Evolutionary conservation across 805 yeast species (phyloP).

Genomic region (Schwanniomyces vanrijiae): DNA sequence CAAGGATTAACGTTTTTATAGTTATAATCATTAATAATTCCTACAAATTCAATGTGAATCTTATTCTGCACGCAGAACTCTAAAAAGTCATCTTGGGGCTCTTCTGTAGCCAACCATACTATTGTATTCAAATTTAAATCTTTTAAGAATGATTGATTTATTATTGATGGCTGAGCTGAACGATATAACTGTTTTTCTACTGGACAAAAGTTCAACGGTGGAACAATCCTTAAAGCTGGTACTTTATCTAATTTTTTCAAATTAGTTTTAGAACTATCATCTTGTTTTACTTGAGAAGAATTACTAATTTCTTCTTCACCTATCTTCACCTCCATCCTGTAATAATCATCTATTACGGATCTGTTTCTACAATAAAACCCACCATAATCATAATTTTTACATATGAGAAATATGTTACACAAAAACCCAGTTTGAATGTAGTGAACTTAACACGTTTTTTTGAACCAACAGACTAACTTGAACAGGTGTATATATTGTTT

Average conservation of each 20-base stretch:
- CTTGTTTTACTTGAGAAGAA: not conserved
- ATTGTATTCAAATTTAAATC: conserved; percentile 75
- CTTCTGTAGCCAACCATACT: conserved; percentile 94
- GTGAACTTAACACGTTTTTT: conserved; percentile 1
- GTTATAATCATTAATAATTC: conserved; percentile 65
- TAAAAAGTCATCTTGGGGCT: conserved; percentile 84
- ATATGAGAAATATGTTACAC: not conserved
- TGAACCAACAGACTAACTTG: not conserved
- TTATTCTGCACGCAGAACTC: conserved; percentile 75
- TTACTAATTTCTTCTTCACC: conserved; percentile 2
- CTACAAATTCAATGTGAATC: conserved; percentile 79
- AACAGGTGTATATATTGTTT: not conserved
- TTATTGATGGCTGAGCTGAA: conserved; percentile 93
- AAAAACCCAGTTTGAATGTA: not conserved
- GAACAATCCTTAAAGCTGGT: conserved; percentile 72
- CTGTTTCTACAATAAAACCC: not conserved
- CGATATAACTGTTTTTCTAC: conserved; percentile 86
- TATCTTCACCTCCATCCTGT: not conserved
- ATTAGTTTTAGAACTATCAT: not conserved
- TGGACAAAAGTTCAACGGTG: conserved; percentile 94
- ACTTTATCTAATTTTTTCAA: conserved; percentile 38
- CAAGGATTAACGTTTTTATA: conserved; percentile 70
- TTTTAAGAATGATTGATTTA: conserved; percentile 81
- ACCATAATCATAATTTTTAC: not conserved
- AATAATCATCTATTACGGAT: not conserved